phyloP scores from a whole-genome alignment of 495 filamentous ascomycete species.

The Rostrohypoxylon terebratum region DNA sequence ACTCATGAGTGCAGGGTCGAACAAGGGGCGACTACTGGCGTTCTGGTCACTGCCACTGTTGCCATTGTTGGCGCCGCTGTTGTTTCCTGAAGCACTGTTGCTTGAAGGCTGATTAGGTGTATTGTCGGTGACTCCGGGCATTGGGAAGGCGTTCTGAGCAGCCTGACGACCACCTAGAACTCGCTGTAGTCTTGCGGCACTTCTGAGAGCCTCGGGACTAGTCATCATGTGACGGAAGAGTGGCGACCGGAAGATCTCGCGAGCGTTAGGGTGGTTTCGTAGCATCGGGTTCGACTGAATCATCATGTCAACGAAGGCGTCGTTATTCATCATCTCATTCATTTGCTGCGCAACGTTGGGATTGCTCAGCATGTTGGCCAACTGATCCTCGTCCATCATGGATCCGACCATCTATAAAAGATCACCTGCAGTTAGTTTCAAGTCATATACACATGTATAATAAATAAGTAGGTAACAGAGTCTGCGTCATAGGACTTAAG shows the following conservation, averaged over 20 bases:
- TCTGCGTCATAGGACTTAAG: too few relatives aligned
- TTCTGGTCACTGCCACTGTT: constrained; percentile 33
- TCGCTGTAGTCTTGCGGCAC: constrained; percentile 82
- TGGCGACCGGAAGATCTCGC: constrained; percentile 85
- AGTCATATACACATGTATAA: not conserved
- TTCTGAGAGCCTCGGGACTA: constrained; percentile 84
- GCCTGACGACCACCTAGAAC: constrained; percentile 68
- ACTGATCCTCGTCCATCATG: constrained; percentile 75
- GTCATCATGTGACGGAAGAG: constrained; percentile 94
- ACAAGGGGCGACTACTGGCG: constrained; percentile 50
- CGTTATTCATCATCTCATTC: constrained; percentile 95
- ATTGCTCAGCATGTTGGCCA: constrained; percentile 87
- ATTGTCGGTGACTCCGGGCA: constrained; percentile 87
- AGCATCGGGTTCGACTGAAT: constrained; percentile 89
- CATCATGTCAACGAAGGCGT: constrained; percentile 90
- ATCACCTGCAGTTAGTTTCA: constrained; percentile 45
- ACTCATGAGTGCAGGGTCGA: constrained; percentile 49
- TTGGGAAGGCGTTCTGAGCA: constrained; percentile 74
- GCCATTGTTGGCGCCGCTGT: constrained; percentile 36
- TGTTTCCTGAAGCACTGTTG: constrained; percentile 39
- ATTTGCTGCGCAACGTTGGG: constrained; percentile 84
- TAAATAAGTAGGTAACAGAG: too few relatives aligned
- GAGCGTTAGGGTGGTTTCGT: constrained; percentile 82
- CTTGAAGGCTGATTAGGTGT: constrained; percentile 53
- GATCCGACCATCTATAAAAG: constrained; percentile 85